phyloP scores from a whole-genome alignment of 495 filamentous ascomycete genomes.

The Niebla homalea region DNA sequence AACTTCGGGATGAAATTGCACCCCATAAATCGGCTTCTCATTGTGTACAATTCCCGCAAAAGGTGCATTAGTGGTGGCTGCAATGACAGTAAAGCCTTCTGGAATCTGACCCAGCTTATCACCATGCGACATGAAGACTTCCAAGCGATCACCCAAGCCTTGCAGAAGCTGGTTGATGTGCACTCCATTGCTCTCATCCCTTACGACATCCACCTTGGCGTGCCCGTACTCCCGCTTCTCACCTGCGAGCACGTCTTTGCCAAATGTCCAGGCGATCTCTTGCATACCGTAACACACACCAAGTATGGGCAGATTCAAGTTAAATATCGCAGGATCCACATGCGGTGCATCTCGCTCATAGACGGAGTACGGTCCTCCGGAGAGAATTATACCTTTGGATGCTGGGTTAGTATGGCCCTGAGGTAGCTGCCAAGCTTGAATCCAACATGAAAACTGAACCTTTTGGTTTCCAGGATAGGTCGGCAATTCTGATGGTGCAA shows the following conservation, averaged over 20 bases:
- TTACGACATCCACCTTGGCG: conserved; percentile 39
- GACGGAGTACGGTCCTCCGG: conserved; percentile 62
- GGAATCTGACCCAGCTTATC: conserved; percentile 71
- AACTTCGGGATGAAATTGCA: conserved; percentile 86
- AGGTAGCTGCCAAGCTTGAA: background rate
- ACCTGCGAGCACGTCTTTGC: conserved; percentile 61
- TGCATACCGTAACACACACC: conserved; percentile 75
- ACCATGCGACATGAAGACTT: conserved; percentile 73
- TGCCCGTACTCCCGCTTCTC: conserved; percentile 61
- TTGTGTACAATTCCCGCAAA: conserved; percentile 73
- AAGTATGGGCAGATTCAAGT: conserved; percentile 61
- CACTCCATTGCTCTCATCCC: conserved; percentile 30
- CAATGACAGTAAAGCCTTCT: conserved; percentile 55
- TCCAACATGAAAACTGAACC: conserved; percentile 43
- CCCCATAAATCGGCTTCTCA: conserved; percentile 53
- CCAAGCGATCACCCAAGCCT: conserved; percentile 49
- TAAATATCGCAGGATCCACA: conserved; percentile 67
- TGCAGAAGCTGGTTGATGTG: conserved; percentile 63
- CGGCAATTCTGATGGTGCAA: conserved; percentile 73
- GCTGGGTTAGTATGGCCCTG: conserved; percentile 36
- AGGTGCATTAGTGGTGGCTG: conserved; percentile 57
- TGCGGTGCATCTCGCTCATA: conserved; percentile 62
- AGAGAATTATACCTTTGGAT: conserved; percentile 62
- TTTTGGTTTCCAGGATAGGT: conserved; percentile 68
- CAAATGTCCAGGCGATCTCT: conserved; percentile 66